Evolutionary conservation across 805 yeast genomes (phyloP).

Genomic region (Lachancea thermotolerans): DNA sequence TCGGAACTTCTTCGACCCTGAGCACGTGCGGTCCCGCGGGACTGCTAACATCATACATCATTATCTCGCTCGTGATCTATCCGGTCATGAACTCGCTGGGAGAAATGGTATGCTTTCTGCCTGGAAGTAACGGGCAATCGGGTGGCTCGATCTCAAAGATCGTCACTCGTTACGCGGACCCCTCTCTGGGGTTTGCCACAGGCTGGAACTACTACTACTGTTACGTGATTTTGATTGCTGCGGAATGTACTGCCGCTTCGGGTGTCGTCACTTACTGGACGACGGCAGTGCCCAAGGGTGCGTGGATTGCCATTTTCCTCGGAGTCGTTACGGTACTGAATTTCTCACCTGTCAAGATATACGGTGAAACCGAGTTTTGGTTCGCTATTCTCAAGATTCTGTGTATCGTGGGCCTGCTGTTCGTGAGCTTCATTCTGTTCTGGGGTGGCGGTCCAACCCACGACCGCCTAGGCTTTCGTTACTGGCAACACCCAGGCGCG

Average conservation of each 20-base stretch:
- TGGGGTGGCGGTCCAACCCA: constrained; percentile 59
- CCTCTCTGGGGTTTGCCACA: constrained; percentile 59
- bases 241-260: constrained; percentile 50
- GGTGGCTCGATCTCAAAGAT: constrained; percentile 57
- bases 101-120: constrained; percentile 68
- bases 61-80: constrained; percentile 55
- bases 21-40: constrained; percentile 56
- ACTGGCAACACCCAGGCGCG: constrained; percentile 54
- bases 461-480: constrained; percentile 50
- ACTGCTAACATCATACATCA: constrained; percentile 50
- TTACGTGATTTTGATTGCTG: constrained; percentile 64
- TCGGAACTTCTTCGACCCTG: constrained; percentile 50
- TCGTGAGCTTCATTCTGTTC: constrained; percentile 49
- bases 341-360: constrained; percentile 47
- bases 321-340: constrained; percentile 54
- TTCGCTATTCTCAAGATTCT: constrained; percentile 57
- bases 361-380: constrained; percentile 60
- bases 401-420: constrained; percentile 55
- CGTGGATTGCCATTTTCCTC: constrained; percentile 49
- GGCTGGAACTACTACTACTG: constrained; percentile 68
- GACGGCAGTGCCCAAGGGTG: constrained; percentile 42
- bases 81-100: constrained; percentile 60
- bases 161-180: constrained; percentile 66
- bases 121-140: constrained; percentile 44
- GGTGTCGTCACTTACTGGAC: constrained; percentile 46